Percentiles rank a stretch among this genome's conserved stretches.
Conservation (phyloP, 169 alveolate genomes). For the Plasmodium yoelii region DNA sequence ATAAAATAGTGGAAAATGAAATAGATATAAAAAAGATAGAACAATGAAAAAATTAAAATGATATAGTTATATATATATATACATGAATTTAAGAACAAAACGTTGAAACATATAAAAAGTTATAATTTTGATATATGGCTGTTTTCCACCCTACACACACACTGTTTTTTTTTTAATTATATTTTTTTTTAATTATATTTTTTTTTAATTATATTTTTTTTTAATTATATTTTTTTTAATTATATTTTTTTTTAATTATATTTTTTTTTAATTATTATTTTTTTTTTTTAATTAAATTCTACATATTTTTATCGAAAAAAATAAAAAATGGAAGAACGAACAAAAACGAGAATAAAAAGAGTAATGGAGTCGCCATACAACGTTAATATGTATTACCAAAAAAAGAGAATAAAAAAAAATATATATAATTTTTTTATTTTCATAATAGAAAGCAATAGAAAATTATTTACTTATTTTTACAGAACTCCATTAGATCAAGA, state of each 20-base stretch:
- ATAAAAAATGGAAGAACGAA: conserved; percentile 34
- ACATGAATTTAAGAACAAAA: no score
- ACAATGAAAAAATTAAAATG: no score
- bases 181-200: neutral
- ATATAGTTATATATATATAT: no score
- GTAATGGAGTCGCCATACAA: conserved; percentile 63
- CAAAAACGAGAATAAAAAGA: conserved; percentile 21
- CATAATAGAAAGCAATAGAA: neutral
- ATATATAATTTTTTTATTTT: neutral
- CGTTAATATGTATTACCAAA: conserved; percentile 30
- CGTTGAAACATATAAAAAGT: no score
- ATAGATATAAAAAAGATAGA: no score
- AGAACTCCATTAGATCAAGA: conserved; percentile 40
- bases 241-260: neutral
- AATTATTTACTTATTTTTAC: neutral
- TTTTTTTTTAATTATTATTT: neutral
- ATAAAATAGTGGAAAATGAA: no score
- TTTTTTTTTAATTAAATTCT: neutral
- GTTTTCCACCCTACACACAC: no score
- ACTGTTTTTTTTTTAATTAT: neutral
- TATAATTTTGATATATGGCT: no score
- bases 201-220: conserved; percentile 1
- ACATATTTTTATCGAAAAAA: neutral
- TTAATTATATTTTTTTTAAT: neutral
- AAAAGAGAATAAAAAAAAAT: neutral